A percentile compares a stretch with the other conserved stretches of the same genome.
phyloP scores from a whole-genome alignment of 768 basidiomycete species.

The Suillus variegatus region DNA sequence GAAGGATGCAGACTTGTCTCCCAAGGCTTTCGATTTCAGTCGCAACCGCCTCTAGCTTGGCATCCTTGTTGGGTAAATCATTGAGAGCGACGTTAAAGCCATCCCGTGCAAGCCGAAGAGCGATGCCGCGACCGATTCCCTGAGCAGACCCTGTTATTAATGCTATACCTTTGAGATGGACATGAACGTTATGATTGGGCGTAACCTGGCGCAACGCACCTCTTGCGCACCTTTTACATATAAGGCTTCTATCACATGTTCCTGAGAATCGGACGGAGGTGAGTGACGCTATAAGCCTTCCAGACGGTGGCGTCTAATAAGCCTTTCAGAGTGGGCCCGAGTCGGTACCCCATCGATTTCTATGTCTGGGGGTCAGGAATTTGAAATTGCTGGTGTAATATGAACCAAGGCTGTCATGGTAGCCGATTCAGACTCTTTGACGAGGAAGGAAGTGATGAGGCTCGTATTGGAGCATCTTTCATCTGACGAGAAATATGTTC shows the following conservation, averaged over 20 bases:
- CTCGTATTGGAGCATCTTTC: too few relatives aligned
- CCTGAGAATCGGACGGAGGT: neutral
- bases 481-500: too few relatives aligned
- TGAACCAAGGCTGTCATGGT: too few relatives aligned
- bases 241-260: neutral
- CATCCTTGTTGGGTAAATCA: slow-evolving; percentile 3
- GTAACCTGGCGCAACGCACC: neutral
- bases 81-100: slow-evolving; percentile 23
- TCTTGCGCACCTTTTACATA: neutral
- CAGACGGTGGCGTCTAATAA: neutral
- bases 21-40: slow-evolving; percentile 1
- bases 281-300: too few relatives aligned
- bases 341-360: too few relatives aligned
- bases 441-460: too few relatives aligned
- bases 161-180: slow-evolving; percentile 16
- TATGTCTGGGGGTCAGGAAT: too few relatives aligned
- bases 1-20: neutral
- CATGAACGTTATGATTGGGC: neutral
- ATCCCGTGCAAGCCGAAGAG: slow-evolving; percentile 28
- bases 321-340: neutral
- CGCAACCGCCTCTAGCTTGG: slow-evolving; percentile 8
- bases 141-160: slow-evolving; percentile 23
- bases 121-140: slow-evolving; percentile 26
- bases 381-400: too few relatives aligned
- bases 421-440: too few relatives aligned